Percentiles rank a stretch among this genome's conserved stretches.
Evolutionary conservation across 345 rosid genomes (phyloP).

Genomic region (Melastoma malabathricum): DNA sequence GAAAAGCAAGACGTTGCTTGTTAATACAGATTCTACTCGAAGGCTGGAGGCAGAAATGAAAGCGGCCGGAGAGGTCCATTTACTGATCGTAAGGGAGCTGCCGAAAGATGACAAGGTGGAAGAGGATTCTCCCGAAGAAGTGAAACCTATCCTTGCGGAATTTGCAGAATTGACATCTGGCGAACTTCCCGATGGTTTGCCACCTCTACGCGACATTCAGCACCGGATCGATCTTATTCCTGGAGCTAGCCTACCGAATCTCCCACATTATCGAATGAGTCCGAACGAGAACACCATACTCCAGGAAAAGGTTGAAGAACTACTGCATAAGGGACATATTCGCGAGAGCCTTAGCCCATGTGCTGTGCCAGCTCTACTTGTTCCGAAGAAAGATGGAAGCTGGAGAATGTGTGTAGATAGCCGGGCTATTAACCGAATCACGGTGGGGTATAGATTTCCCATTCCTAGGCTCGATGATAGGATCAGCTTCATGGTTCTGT

Average conservation of each 20-base stretch:
- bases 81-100: no score
- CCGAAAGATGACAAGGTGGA: no score
- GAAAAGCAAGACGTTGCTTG: background rate
- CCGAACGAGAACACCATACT: background rate
- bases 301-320: background rate
- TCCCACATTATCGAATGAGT: background rate
- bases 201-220: background rate
- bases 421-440: no score
- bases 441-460: no score
- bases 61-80: no score
- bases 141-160: background rate
- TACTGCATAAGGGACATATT: background rate
- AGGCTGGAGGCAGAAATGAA: no score
- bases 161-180: background rate
- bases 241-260: background rate
- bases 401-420: no score
- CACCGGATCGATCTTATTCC: conserved; percentile 2
- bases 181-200: background rate
- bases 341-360: conserved; percentile 4
- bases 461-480: no score
- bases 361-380: background rate
- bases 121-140: no score
- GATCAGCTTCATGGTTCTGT: no score
- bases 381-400: no score
- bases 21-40: background rate